Base-by-base conservation (phyloP, 768 basidiomycete species). In the Termitomyces sp. region DNA sequence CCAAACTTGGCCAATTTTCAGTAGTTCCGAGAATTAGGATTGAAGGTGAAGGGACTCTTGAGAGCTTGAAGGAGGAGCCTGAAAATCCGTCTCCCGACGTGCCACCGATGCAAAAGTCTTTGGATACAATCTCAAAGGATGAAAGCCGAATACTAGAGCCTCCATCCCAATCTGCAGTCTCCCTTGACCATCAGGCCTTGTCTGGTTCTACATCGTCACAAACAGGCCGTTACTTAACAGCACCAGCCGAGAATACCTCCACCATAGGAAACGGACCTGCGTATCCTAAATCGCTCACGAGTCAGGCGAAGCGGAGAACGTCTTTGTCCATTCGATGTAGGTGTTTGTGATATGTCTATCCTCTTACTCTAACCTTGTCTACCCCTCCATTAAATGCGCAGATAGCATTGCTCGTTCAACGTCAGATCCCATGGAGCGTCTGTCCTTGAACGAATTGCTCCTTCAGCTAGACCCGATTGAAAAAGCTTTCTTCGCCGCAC, bases 401-500 rank as follows among this genome's bases (percentile, higher is more conserved):
- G 39, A 41, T 36, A n/a, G 10, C 18, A n/a, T 0, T 41, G 29
- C 22, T 33, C 33, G 43, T 4, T n/a, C 40, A 27, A 15, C 33
- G 9, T 18, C 54, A n/a, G 60, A 65, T 51, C 68, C 69, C 2
- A 60, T 71, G 52, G 60, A 69, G 1, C 61, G 67, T 3, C 66
- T 77, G 2, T 69, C 80, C 3, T 58, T 85, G 15, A 71, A 68
- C 22, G 72, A 78, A 20, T 68, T 90, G 23, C 66, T 89, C 16
- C 74, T 78, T 5, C 68, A 76, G 10, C 73, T 94, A 18, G 77
- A 84, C 12, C 75, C 82, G 0, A 70, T 78, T 22, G 88, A 95
- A 63, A 64, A 70, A 29, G 75, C 75, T 6, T 98, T 97, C 73
- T 91, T 98, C 56, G 77, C 82, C 2, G 75, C 83, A 22, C 76